Evolutionary conservation across 73 alveolate genomes (phyloP).

Genomic region (Stentor coeruleus): DNA sequence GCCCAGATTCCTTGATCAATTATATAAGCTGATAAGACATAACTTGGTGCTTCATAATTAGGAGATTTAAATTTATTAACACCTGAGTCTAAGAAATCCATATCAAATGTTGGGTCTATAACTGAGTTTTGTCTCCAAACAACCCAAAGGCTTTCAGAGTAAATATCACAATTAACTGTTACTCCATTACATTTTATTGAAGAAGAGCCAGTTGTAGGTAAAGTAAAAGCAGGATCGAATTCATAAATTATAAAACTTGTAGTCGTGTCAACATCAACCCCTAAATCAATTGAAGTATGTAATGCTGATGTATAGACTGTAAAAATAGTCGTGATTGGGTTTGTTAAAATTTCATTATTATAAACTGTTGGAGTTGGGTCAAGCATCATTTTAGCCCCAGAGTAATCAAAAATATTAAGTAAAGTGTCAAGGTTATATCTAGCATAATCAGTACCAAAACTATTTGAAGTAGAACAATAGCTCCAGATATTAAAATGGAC

Average conservation of each 20-base stretch:
- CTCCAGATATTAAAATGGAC: slow-evolving; percentile 15
- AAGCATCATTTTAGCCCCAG: neutral
- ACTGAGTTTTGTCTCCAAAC: neutral
- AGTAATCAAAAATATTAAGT: neutral
- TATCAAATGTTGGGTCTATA: neutral
- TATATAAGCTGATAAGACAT: slow-evolving; percentile 17
- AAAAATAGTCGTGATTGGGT: slow-evolving; percentile 13
- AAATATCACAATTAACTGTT: neutral
- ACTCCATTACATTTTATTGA: slow-evolving; percentile 9
- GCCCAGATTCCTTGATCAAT: neutral
- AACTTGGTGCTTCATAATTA: neutral
- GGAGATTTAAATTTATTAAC: neutral
- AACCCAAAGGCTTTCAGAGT: neutral
- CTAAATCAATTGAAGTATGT: neutral
- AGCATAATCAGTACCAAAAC: neutral
- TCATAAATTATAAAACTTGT: slow-evolving; percentile 15
- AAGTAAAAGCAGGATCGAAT: slow-evolving; percentile 21
- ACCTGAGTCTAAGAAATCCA: slow-evolving; percentile 7
- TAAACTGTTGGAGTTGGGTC: slow-evolving; percentile 12
- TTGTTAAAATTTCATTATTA: neutral
- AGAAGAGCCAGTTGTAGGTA: neutral
- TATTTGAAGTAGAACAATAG: neutral
- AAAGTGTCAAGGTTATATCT: neutral
- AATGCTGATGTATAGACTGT: slow-evolving; percentile 12
- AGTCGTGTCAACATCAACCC: neutral